A percentile compares a stretch with the other conserved stretches of the same genome.
Conservation (phyloP, 2,329 filamentous ascomycete species). For the Beauveria brongniartii region DNA sequence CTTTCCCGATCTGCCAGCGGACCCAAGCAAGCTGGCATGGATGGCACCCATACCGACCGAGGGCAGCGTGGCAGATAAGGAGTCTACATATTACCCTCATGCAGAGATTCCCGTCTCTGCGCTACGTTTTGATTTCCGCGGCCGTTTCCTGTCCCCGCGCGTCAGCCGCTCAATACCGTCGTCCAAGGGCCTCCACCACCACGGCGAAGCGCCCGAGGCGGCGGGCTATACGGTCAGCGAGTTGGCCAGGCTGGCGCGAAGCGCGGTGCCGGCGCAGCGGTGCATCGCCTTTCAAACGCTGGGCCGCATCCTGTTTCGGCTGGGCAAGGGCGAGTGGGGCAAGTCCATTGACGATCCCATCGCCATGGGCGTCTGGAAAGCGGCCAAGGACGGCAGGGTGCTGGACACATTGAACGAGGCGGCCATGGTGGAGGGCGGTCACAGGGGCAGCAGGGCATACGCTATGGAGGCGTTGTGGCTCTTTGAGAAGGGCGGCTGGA, state of each 20-base stretch:
- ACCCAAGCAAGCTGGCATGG: conserved; percentile 83
- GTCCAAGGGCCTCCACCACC: conserved; percentile 80
- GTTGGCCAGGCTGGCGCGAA: conserved; percentile 70
- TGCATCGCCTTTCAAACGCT: conserved; percentile 90
- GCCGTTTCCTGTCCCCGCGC: conserved; percentile 69
- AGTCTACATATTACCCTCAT: conserved; percentile 75
- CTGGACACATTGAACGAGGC: conserved; percentile 71
- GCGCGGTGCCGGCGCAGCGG: conserved; percentile 74
- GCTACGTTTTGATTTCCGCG: conserved; percentile 83
- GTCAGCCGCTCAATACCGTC: conserved; percentile 66
- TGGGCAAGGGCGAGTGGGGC: conserved; percentile 67
- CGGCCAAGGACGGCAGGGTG: conserved; percentile 67
- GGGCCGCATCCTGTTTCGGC: conserved; percentile 72
- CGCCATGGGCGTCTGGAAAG: conserved; percentile 74
- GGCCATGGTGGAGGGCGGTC: conserved; percentile 58
- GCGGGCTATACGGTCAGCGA: conserved; percentile 92
- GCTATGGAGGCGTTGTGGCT: conserved; percentile 87
- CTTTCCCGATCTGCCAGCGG: conserved; percentile 79
- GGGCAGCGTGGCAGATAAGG: conserved; percentile 55
- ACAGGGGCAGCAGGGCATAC: conserved; percentile 75
- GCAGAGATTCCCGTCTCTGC: conserved; percentile 65
- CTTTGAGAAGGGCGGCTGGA: conserved; percentile 65
- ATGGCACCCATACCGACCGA: conserved; percentile 66
- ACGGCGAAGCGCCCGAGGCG: conserved; percentile 83
- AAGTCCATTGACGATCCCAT: conserved; percentile 49